Conservation (phyloP, 2,329 filamentous ascomycete species). For the Torrubiella hemipterigena region DNA sequence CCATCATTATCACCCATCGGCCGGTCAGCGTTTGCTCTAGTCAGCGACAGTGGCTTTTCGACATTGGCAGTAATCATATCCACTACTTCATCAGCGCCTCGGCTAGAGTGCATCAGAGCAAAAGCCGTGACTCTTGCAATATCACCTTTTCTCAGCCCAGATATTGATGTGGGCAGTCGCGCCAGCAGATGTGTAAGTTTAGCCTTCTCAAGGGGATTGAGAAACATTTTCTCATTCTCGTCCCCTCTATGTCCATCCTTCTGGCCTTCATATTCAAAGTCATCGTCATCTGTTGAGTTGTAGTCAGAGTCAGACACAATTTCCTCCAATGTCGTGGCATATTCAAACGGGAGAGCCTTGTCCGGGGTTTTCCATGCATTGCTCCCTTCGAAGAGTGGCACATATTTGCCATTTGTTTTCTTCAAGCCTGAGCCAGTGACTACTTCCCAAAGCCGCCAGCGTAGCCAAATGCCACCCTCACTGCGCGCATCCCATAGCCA, state of each 20-base stretch:
- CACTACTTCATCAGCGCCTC: constrained; percentile 84
- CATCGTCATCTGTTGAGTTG: constrained; percentile 76
- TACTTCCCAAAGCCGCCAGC: constrained; percentile 82
- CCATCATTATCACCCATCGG: constrained; percentile 23
- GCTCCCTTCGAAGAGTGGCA: constrained; percentile 63
- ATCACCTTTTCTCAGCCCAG: constrained; percentile 69
- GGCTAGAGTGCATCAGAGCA: constrained; percentile 75
- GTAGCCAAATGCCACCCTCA: constrained; percentile 75
- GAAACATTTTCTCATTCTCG: constrained; percentile 47
- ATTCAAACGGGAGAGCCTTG: constrained; percentile 67
- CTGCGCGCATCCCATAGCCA: constrained; percentile 86
- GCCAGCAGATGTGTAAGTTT: constrained; percentile 77
- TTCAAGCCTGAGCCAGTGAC: constrained; percentile 50
- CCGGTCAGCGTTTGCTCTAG: constrained; percentile 52
- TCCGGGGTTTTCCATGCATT: constrained; percentile 70
- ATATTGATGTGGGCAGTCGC: constrained; percentile 63
- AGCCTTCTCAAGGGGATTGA: constrained; percentile 74
- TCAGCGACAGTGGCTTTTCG: constrained; percentile 61
- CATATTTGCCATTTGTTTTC: constrained; percentile 35
- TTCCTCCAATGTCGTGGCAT: constrained; percentile 62
- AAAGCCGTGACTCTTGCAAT: constrained; percentile 79
- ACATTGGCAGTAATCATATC: constrained; percentile 78
- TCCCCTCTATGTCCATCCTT: constrained; percentile 30
- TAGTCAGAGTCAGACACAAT: constrained; percentile 78
- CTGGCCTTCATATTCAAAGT: constrained; percentile 46